Evolutionary conservation across 1,284 basidiomycete genomes (phyloP), one percentile per base, ranked within the genome.

Genomic region (Ustilago bromivora): DNA sequence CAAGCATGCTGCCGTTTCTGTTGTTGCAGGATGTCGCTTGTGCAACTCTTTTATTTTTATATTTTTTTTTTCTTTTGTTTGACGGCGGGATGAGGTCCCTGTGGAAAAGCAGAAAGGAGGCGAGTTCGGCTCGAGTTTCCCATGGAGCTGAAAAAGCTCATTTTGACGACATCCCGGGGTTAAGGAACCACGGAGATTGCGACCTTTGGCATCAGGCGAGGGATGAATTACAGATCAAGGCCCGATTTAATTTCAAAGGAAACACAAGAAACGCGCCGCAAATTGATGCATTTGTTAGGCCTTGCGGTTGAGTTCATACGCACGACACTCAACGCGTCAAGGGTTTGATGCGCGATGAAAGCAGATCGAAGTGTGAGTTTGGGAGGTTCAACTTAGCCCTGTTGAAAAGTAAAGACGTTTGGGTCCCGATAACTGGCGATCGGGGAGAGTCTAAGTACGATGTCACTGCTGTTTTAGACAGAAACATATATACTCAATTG

Each of bases 171-270:
- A 51, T 34, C 54, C 31, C 58, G 68, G 68, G 47, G 68, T 43
- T 71, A 71, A 71, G 68, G 35, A 35, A 2, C 10, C 5, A 40
- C 68, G 62, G 68, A 71, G 62, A 71, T 71, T 71, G 62, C 19
- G 9, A 35, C 5, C 7, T n/a, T 38, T 34, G 11, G 28, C 35
- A 23, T 7, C 43, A 46, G 11, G 43, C 17, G 43, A 46, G 43
- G 6, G 36, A 17, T 31, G 36, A 43, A 35, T 28, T 32, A 34
- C 36, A 11, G 46, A 28, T 34, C 34, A 31, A 13, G 28, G 0
- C 36, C 55, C 55, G 62, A 65, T 58, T 28, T 28, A 3, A 28
- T 28, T 28, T 28, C 23, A 28, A 28, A 28, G 23, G 23, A 28
- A 28, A 28, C 23, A 3, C 23, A 28, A 28, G 23, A 28, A 28